Evolutionary conservation across 345 rosid species (phyloP).

Genomic region (Salix caprea): DNA sequence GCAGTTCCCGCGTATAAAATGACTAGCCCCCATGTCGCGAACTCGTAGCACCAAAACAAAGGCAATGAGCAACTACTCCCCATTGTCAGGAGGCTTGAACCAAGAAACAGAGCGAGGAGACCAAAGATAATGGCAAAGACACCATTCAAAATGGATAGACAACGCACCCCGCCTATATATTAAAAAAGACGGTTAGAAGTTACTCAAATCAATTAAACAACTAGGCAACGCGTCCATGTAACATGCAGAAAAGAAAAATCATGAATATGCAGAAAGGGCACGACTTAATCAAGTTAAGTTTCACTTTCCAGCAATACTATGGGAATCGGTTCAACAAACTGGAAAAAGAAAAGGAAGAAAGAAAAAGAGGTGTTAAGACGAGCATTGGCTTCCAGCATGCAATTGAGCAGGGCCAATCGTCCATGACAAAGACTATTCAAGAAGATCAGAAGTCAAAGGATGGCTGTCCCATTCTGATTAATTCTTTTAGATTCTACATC

Average conservation of each 20-base stretch:
- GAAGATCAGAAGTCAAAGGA: background rate
- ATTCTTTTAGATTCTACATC: background rate
- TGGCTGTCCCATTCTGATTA: background rate
- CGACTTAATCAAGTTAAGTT: background rate
- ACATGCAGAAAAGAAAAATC: background rate
- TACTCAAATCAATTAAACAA: background rate
- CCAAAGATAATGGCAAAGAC: constrained; percentile 71
- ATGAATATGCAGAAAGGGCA: background rate
- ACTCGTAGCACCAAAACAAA: constrained; percentile 94
- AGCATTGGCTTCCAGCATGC: background rate
- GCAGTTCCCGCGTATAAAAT: constrained; percentile 70
- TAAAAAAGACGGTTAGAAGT: background rate
- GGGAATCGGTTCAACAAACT: background rate
- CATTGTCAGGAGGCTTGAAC: constrained; percentile 84
- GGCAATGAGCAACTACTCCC: constrained; percentile 88
- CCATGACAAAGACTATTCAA: background rate
- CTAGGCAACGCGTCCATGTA: background rate
- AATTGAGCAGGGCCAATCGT: background rate
- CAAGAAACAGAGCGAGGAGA: constrained; percentile 78
- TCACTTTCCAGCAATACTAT: background rate
- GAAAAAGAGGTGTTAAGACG: no score
- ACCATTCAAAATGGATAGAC: constrained; percentile 66
- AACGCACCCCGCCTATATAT: constrained; percentile 75
- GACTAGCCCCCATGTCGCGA: constrained; percentile 78
- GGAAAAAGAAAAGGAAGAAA: background rate